Conservation (phyloP, 495 filamentous ascomycete genomes). For the Pseudevernia furfuracea region DNA sequence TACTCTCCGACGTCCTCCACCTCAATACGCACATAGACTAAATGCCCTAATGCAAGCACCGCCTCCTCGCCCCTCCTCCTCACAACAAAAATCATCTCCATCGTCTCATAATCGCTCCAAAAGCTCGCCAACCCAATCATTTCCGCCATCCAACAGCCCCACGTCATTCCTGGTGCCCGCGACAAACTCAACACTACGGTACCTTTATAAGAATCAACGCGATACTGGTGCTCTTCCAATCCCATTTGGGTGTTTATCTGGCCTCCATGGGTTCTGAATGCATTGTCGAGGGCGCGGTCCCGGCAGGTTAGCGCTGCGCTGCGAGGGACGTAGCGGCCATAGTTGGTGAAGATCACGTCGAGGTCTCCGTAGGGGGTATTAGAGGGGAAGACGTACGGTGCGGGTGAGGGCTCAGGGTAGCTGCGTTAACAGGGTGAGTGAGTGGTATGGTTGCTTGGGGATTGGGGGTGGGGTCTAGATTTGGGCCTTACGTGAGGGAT, state of each 20-base stretch:
- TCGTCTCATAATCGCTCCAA: background rate
- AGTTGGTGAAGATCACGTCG: background rate
- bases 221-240: background rate
- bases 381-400: background rate
- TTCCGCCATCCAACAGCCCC: background rate
- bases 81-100: background rate
- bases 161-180: background rate
- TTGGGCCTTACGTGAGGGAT: background rate
- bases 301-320: background rate
- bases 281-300: background rate
- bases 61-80: background rate
- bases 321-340: background rate
- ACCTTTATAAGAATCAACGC: background rate
- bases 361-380: background rate
- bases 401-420: background rate
- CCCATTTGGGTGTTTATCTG: background rate
- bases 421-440: background rate
- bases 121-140: background rate
- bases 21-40: background rate
- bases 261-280: background rate
- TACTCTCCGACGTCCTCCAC: background rate
- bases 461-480: background rate
- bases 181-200: background rate
- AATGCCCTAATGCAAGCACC: background rate
- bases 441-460: background rate